phyloP scores from a whole-genome alignment of 75 land plant genomes.

The Cupressus sempervirens region DNA sequence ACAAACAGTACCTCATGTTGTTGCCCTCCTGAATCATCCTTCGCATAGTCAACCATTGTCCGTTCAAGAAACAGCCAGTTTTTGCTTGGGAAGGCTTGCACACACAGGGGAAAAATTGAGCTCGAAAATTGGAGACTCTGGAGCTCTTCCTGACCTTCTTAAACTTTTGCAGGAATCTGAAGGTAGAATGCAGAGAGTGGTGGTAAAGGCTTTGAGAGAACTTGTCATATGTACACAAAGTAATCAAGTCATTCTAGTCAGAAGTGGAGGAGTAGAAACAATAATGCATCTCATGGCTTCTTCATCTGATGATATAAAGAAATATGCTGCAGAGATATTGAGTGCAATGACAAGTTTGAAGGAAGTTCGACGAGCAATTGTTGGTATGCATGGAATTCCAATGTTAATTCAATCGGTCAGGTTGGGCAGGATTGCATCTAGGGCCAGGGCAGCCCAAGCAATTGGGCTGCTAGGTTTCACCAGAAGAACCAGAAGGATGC shows the following conservation, averaged over 20 bases:
- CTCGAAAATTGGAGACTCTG: constrained; percentile 20
- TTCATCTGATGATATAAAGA: constrained; percentile 8
- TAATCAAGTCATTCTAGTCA: constrained; percentile 19
- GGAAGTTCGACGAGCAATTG: constrained; percentile 28
- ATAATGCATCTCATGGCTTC: constrained; percentile 19
- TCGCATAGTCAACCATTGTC: background rate
- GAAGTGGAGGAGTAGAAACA: constrained; percentile 25
- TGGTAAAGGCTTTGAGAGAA: constrained; percentile 19
- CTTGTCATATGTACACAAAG: constrained; percentile 17
- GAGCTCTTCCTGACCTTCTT: constrained; percentile 20
- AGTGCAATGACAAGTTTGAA: constrained; percentile 26
- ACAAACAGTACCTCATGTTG: constrained; percentile 15
- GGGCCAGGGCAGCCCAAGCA: constrained; percentile 40
- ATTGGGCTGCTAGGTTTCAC: constrained; percentile 31
- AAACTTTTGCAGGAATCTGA: constrained; percentile 17
- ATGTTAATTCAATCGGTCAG: constrained; percentile 27
- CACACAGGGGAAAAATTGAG: constrained; percentile 15
- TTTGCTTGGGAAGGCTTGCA: constrained; percentile 24
- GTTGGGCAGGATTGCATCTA: constrained; percentile 29
- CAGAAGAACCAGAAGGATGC: constrained; percentile 19
- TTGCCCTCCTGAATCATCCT: constrained; percentile 7
- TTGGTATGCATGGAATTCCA: constrained; percentile 9
- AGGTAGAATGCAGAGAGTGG: constrained; percentile 15
- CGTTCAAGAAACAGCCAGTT: constrained; percentile 24
- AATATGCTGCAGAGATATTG: constrained; percentile 25